phyloP scores from a whole-genome alignment of 163 green algal genomes.

The Coccomyxa subellipsoidea region DNA sequence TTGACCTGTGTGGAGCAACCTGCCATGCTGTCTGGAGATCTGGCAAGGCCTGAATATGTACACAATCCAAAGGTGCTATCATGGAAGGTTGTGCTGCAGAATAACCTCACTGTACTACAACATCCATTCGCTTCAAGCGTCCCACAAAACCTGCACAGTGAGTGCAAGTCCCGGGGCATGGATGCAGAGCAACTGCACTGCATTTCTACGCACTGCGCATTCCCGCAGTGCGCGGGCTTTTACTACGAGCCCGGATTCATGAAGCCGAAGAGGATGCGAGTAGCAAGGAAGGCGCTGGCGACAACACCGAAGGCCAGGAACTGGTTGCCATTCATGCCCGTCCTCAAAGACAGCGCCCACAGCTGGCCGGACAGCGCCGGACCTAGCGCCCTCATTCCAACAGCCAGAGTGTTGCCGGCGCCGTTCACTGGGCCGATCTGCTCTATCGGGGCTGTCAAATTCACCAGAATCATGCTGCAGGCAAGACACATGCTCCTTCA shows the following conservation, averaged over 20 bases:
- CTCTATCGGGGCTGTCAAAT: background rate
- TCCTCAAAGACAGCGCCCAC: background rate
- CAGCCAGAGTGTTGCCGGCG: background rate
- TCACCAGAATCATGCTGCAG: constrained; percentile 7
- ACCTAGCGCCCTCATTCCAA: background rate
- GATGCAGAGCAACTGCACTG: too few species aligned
- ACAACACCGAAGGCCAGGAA: background rate
- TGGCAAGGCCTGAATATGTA: too few species aligned
- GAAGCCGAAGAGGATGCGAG: background rate
- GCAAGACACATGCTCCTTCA: background rate
- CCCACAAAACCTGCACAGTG: too few species aligned
- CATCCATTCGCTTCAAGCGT: too few species aligned
- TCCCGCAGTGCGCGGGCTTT: background rate
- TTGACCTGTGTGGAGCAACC: too few species aligned
- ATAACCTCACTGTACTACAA: too few species aligned
- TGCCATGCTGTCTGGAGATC: too few species aligned
- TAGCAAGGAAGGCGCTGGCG: background rate
- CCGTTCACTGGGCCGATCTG: background rate
- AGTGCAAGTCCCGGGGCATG: too few species aligned
- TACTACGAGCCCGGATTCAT: background rate
- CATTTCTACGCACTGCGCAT: too few species aligned
- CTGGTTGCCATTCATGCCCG: background rate
- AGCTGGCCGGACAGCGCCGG: background rate
- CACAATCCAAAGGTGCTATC: too few species aligned
- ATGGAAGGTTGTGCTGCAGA: too few species aligned